phyloP scores from a whole-genome alignment of 2,329 filamentous ascomycete genomes.

The Pseudocercospora fijiensis region DNA sequence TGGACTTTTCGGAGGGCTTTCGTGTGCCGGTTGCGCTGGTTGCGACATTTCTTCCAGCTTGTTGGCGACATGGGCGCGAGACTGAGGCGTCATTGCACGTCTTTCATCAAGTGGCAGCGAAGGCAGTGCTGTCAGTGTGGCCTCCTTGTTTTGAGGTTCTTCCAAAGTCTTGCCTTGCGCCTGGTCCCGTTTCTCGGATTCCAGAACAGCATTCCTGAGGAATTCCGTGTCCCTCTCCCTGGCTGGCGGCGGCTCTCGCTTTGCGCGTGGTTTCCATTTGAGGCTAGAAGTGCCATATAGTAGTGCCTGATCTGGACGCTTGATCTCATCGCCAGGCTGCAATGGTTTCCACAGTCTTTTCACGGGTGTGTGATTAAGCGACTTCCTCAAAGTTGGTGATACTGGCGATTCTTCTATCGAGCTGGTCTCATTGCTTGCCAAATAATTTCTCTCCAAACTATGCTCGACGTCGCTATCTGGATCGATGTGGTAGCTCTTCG shows the following conservation, averaged over 20 bases:
- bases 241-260: constrained; percentile 18
- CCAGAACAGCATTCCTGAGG: constrained; percentile 21
- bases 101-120: constrained; percentile 15
- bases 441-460: constrained; percentile 5
- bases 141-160: constrained; percentile 2
- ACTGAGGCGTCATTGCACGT: constrained; percentile 10
- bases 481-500: constrained; percentile 26
- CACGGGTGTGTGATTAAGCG: constrained; percentile 18
- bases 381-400: constrained; percentile 17
- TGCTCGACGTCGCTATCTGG: constrained; percentile 26
- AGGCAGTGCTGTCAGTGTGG: constrained; percentile 12
- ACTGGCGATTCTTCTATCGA: constrained; percentile 11
- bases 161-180: constrained; percentile 12
- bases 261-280: constrained; percentile 15
- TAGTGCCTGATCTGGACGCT: constrained; percentile 21
- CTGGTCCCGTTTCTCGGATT: constrained; percentile 8
- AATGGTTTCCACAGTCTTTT: constrained; percentile 25
- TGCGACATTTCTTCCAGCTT: constrained; percentile 8
- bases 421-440: constrained; percentile 17
- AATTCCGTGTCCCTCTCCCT: constrained; percentile 26
- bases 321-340: constrained; percentile 28
- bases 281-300: constrained; percentile 20
- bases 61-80: background rate
- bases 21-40: constrained; percentile 3
- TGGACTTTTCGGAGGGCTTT: background rate